A percentile compares a stretch with the other conserved stretches of the same genome.
Evolutionary conservation across 2,329 filamentous ascomycete species (phyloP).

Genomic region (Colletotrichum sp.): DNA sequence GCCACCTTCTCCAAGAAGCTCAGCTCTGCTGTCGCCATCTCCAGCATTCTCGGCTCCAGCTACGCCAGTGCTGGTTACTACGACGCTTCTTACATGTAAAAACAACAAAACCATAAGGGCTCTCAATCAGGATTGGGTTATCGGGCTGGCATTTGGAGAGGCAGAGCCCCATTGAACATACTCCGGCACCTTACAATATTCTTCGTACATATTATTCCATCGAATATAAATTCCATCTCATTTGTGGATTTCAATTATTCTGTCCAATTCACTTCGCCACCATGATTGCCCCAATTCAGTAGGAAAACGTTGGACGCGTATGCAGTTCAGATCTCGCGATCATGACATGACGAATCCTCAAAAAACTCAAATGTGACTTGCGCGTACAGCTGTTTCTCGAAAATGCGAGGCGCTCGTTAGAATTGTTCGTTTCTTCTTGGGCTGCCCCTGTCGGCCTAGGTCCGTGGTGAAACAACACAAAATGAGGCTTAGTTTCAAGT

Average conservation of each 20-base stretch:
- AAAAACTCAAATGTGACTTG: neutral
- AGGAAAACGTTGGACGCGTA: neutral
- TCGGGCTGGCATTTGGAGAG: neutral
- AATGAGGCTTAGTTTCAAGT: conserved; percentile 8
- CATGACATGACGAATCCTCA: neutral
- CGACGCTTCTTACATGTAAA: conserved; percentile 30
- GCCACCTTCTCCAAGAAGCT: conserved; percentile 47
- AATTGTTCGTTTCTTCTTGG: neutral
- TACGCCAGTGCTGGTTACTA: conserved; percentile 30
- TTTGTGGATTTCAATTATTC: neutral
- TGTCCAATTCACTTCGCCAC: neutral
- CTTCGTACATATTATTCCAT: neutral
- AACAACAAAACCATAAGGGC: neutral
- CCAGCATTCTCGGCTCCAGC: conserved; percentile 28
- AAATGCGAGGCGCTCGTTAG: no score
- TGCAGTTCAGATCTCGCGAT: neutral
- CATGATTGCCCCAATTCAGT: neutral
- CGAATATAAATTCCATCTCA: neutral
- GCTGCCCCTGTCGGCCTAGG: neutral
- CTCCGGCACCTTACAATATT: neutral
- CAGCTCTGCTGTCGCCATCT: conserved; percentile 35
- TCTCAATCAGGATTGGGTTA: neutral
- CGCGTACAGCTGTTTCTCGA: neutral
- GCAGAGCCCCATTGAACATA: neutral
- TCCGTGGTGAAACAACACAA: neutral